Base-by-base conservation (phyloP, 768 basidiomycete genomes). In the Auriscalpium vulgare region DNA sequence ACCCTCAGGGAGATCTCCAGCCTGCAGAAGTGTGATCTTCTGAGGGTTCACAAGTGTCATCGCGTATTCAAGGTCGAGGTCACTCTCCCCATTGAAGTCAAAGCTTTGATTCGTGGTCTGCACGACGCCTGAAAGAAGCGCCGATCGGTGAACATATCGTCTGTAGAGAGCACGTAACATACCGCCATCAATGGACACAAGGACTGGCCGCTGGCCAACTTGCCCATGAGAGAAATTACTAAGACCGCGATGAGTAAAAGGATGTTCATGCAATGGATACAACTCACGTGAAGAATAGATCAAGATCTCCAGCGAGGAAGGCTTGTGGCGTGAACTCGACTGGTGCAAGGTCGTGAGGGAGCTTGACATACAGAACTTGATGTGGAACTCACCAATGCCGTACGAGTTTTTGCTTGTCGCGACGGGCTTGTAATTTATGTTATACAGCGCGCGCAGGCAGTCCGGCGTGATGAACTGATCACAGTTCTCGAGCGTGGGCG, bases 61-160 rank as follows among this genome's bases (percentile, higher is more conserved):
- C 11, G 74, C 80, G 53, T 87, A 88, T 68, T 88, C 80, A 19
- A 88, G 79, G 64, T 90, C 88, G 4, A 90, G 78, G 63, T 84
- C 76, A 23, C 85, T 84, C 73, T 88, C 88, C n/a, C 76, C 82
- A 51, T 85, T 83, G 46, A 71, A 71, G 17, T 69, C 61, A 61
- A 81, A 79, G 47, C 75, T 66, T 44, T 70, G 63, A 17, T 77
- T 65, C 17, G 71, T 67, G 3, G 71, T 77, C 57, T 81, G 79
- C 43, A 59, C 71, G 10, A 74, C 74, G 53, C 75, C 73, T 60
- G 67, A 40, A 8, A 37, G 34, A 43, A 43, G 40, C 8, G 8
- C 7, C 7, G 8, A 7, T 43, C 14, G 5, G 29, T 29, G 29
- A 10, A 38, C 36, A 29, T 29, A 29, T 29, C 7, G 14, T 13